Conservation (phyloP, 148 eudicot species). For the Rhododendron ferrugineum region DNA sequence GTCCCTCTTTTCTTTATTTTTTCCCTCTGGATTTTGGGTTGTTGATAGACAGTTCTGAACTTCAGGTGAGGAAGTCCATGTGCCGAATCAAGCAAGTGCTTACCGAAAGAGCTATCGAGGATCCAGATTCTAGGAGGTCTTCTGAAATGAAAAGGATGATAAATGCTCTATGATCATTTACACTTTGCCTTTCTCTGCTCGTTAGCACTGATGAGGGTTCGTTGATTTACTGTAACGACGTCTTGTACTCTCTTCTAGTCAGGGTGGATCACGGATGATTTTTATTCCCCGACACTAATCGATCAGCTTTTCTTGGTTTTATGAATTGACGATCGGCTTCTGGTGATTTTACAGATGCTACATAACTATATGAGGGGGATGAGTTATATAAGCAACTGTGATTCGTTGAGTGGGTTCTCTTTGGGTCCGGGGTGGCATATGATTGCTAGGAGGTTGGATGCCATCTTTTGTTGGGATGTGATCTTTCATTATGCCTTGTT, state of each 20-base stretch:
- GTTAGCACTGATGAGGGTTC: not conserved
- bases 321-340: not conserved
- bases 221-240: not conserved
- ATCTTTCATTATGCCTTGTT: no score
- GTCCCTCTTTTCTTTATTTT: not conserved
- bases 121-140: slow-evolving; percentile 77
- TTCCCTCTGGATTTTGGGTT: not conserved
- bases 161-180: slow-evolving; percentile 43
- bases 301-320: not conserved
- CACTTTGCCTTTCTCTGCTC: not conserved
- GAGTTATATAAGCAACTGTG: not conserved
- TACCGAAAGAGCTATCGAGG: slow-evolving; percentile 83
- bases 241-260: not conserved
- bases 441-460: no score
- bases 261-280: not conserved
- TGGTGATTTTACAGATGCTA: not conserved
- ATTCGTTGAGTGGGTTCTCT: not conserved
- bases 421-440: no score
- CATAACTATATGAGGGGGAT: not conserved
- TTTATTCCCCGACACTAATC: not conserved
- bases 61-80: slow-evolving; percentile 71
- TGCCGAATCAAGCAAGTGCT: slow-evolving; percentile 78
- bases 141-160: slow-evolving; percentile 83
- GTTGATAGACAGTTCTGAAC: not conserved
- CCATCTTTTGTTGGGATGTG: no score